Base-by-base conservation (phyloP, 192 early-diverging fungal genomes). In the Gonapodya sp. region DNA sequence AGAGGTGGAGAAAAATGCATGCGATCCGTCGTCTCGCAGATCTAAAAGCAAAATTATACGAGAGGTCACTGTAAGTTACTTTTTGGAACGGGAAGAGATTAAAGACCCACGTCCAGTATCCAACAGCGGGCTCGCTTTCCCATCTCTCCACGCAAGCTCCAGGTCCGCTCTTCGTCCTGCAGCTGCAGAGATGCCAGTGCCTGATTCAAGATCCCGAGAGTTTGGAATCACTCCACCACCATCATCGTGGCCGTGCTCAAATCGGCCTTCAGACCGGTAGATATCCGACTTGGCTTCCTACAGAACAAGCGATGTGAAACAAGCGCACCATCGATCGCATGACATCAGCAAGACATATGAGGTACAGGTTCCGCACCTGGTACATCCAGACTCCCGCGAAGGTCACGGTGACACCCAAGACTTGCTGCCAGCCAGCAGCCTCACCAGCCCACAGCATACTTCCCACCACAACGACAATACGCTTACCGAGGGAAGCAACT, bases 391-490 rank as follows among this genome's bases (percentile, higher is more conserved):
- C 83, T 14, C 96, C 96, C 36, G 88, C 35, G 88, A 97, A 95
- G 0, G 95, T 95, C 82, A 95, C 78, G 16, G 85, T 79, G 31
- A 97, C 93, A 33, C 96, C 96, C 73, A 91, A 78, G 35, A 87
- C 89, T 84, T 97, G 95, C 0, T 91, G 81, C 0, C 83, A 36
- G 18, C 87, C 87, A 0, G 95, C 90, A 18, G 89, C 85, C 81
- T 97, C 93, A 73, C 92, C 90, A 85, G 95, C 95, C 86, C 93
- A 97, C 14, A 95, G 78, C 73, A 97, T 94, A 74, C 89, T 88
- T 34, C 93, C 91, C 32, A 92, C 89, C 85, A 97, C 96, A 34
- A 97, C 95, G 83, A 94, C 90, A 74, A 97, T 95, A n/a, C 96
- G 90, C 85, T 97, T 97, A 79, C 95, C 85, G 79, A 97, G 87